Evolutionary conservation across 2,329 filamentous ascomycete species (phyloP), one percentile per base, ranked within the genome.

Genomic region (Fusarium gaditjirri): DNA sequence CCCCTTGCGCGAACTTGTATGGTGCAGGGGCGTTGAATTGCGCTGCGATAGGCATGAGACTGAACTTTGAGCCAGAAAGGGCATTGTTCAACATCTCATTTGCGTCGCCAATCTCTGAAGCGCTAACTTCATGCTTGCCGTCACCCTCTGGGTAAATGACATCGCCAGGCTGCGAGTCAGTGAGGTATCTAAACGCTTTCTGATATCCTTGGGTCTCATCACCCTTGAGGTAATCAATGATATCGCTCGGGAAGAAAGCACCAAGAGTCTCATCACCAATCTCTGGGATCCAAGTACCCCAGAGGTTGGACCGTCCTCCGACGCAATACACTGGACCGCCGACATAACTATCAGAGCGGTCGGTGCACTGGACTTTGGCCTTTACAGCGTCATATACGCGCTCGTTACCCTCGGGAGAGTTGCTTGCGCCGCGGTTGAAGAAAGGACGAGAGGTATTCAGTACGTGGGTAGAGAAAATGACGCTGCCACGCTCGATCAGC

Each of bases 401-500:
- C 41, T 73, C 70, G 11, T 73, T 73, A 0, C 70, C 70, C 25
- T 73, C 71, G 13, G 71, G 71, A 3, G 71, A 73, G 27, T 73
- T 73, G 5, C 66, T 71, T 6, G 71, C 62, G 11, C 71, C 71
- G 4, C 71, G 70, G 12, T 53, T 73, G 53, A 62, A 73, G 44
- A 65, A 73, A 2, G 71, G 71, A 2, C 71, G 66, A 3, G 71
- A 71, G 0, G 70, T 73, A 29, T 73, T 73, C 23, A 73, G 67
- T 7, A 73, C 71, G 4, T 73, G 71, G 1, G 70, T 73, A 2
- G 71, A 73, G 44, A 73, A 73, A 11, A 73, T 73, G 25, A 73
- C 62, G 4, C 62, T 58, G 23, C 71, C 71, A 0, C 71, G 56
- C 49, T 73, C 71, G 3, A 73, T 73, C 12, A 73, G 21, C 10